These are phyloP conservation scores for Didymella pinodella DNA, from an alignment of 2,329 filamentous ascomycete genomes.

Conservation along the genomic window DNA sequence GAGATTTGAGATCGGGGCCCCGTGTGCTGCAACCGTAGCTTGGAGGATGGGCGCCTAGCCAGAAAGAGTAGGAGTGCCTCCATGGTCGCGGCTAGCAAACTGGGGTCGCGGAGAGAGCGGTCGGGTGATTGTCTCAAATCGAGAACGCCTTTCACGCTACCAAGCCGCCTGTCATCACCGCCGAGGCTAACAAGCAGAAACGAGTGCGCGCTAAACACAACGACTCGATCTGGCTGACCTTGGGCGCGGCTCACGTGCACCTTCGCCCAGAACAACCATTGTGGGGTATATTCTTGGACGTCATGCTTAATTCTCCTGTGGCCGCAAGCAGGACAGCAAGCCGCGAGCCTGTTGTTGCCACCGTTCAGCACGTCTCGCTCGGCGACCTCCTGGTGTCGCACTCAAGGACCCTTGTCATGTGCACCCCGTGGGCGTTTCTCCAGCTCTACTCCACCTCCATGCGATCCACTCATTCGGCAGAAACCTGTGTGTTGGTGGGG, in stretches of 20 bases:
- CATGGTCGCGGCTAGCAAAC: constrained; percentile 4
- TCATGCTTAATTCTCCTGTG: not conserved
- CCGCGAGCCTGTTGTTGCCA: not conserved
- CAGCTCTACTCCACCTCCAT: constrained; percentile 4
- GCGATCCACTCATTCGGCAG: not conserved
- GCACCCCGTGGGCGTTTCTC: constrained; percentile 5
- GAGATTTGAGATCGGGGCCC: constrained; percentile 8
- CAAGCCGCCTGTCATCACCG: constrained; percentile 2
- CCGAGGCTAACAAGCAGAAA: not conserved
- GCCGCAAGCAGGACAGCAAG: constrained; percentile 1
- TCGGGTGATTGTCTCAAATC: constrained; percentile 5
- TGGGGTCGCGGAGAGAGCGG: constrained; percentile 3
- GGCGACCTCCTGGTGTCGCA: not conserved
- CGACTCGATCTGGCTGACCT: not conserved
- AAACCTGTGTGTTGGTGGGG: constrained; percentile 2
- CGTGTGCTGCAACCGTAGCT: constrained; percentile 7
- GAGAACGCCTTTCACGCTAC: not conserved
- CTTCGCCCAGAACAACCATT: not conserved
- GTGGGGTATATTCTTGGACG: not conserved
- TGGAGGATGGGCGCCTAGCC: constrained; percentile 1
- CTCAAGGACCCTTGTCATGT: not conserved
- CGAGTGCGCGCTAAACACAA: not conserved
- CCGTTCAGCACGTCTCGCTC: not conserved
- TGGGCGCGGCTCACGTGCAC: not conserved
- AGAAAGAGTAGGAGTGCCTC: not conserved